These are phyloP conservation scores for Aspergillus homomorphus DNA, from an alignment of 495 filamentous ascomycete species.

Conservation along the genomic window DNA sequence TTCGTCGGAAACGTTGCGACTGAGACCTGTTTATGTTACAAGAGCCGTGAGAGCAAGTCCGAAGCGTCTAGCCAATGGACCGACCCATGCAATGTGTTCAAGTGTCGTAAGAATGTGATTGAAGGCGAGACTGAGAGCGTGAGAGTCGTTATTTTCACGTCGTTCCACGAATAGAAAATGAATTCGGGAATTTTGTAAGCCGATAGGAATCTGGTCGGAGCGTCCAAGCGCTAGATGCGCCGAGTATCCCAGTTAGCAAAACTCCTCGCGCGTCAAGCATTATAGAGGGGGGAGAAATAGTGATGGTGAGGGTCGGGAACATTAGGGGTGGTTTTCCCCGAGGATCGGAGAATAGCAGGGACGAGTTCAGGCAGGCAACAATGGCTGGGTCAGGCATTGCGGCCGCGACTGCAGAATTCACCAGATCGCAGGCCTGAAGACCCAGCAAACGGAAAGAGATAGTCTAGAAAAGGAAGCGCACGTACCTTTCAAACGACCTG, in stretches of 20 bases:
- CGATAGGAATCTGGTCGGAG: slow-evolving; percentile 24
- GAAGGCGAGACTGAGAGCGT: not conserved
- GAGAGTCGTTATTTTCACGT: slow-evolving; percentile 12
- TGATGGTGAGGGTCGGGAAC: not conserved
- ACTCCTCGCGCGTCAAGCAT: not conserved
- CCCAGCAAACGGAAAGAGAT: slow-evolving; percentile 3
- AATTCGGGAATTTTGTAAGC: slow-evolving; percentile 9
- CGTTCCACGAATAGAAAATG: slow-evolving; percentile 8
- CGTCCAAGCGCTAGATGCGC: slow-evolving; percentile 33
- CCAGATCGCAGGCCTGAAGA: not conserved
- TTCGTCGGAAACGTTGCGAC: slow-evolving; percentile 28
- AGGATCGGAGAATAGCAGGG: not conserved
- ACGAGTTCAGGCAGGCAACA: slow-evolving; percentile 1
- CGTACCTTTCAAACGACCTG: slow-evolving; percentile 19
- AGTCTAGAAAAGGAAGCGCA: slow-evolving; percentile 19
- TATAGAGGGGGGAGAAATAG: slow-evolving; percentile 1
- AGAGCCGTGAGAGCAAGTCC: slow-evolving; percentile 13
- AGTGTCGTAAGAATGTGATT: not conserved
- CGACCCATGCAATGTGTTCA: slow-evolving; percentile 10
- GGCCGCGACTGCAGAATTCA: not conserved
- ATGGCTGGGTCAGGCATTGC: not conserved
- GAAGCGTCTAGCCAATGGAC: slow-evolving; percentile 6
- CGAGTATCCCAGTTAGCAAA: slow-evolving; percentile 25
- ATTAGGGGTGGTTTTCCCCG: slow-evolving; percentile 2
- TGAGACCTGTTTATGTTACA: slow-evolving; percentile 35